Base-by-base conservation (phyloP, 2,329 filamentous ascomycete genomes). In the Fusarium succisae region DNA sequence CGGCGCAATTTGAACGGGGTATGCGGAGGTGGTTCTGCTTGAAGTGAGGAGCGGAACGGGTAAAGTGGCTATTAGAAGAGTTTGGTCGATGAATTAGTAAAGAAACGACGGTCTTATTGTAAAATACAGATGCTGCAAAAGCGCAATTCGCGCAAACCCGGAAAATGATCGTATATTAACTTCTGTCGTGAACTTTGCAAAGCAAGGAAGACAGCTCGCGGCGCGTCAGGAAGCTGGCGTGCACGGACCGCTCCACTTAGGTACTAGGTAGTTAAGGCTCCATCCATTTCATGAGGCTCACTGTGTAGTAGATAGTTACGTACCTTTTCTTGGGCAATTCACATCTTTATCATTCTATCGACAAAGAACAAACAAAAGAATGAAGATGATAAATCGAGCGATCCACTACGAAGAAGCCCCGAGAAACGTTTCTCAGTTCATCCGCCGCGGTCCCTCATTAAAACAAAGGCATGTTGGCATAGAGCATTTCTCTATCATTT, bases 161-260 rank as follows among this genome's bases (percentile, higher is more conserved):
- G 39, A 61, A 67, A 63, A 62, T 50, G 61, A 68, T 39, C 44
- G 47, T 69, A 54, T 44, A 48, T 44, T 61, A 37, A 55, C 59
- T 62, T 75, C 45, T 75, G 58, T 67, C 64, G 69, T 75, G 62
- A 53, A 70, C 58, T 63, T 58, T 73, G 60, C 41, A 58, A 59
- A 43, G 43, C 50, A 66, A 59, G 43, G 48, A 73, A 75, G 54
- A 63, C 62, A 75, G 69, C 72, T 75, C 72, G 73, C 69, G 73
- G 72, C 73, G 73, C 73, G 72, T 75, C 69, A 75, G 54, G 50
- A 74, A 75, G 69, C 69, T 65, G 45, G 47, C 14, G 66, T 67
- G 73, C 73, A 75, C 73, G 72, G 73, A 38, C 72, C 72, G 60
- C 53, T 18, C 37, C 14, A 41, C 44, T 37, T 37, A 10, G 14